These are phyloP conservation scores for Epipyxis sp. DNA, from an alignment of 108 stramenopile species.

Conservation along the genomic window DNA sequence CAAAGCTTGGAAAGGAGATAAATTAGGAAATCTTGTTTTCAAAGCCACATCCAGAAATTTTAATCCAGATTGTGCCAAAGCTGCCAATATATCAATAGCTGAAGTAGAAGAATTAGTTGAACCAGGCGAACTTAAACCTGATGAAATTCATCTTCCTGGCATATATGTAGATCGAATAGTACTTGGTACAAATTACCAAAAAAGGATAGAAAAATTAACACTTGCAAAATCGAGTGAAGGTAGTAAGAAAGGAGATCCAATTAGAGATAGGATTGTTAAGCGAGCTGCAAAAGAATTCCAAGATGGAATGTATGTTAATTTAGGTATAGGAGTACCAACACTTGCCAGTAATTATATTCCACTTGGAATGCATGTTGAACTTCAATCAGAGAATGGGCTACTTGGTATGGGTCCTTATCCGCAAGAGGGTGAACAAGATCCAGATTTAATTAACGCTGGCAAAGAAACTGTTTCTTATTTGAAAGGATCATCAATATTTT, in stretches of 20 bases:
- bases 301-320: constrained; percentile 90
- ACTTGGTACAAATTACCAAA: constrained; percentile 68
- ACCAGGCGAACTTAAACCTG: constrained; percentile 75
- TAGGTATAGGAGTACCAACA: constrained; percentile 81
- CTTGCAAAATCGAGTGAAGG: neutral
- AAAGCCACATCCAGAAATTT: constrained; percentile 77
- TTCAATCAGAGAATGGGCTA: constrained; percentile 87
- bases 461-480: constrained; percentile 82
- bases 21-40: constrained; percentile 84
- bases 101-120: constrained; percentile 84
- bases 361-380: constrained; percentile 73
- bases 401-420: constrained; percentile 82
- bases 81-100: constrained; percentile 72
- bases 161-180: constrained; percentile 82
- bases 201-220: constrained; percentile 74
- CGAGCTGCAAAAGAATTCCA: constrained; percentile 82
- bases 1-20: constrained; percentile 81
- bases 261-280: constrained; percentile 71
- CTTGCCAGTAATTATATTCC: constrained; percentile 78
- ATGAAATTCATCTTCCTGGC: constrained; percentile 80
- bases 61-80: constrained; percentile 84
- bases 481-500: constrained; percentile 70
- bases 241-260: constrained; percentile 50
- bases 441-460: constrained; percentile 85
- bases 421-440: constrained; percentile 53